Conservation (phyloP, 495 filamentous ascomycete genomes). For the Rostrohypoxylon terebratum region DNA sequence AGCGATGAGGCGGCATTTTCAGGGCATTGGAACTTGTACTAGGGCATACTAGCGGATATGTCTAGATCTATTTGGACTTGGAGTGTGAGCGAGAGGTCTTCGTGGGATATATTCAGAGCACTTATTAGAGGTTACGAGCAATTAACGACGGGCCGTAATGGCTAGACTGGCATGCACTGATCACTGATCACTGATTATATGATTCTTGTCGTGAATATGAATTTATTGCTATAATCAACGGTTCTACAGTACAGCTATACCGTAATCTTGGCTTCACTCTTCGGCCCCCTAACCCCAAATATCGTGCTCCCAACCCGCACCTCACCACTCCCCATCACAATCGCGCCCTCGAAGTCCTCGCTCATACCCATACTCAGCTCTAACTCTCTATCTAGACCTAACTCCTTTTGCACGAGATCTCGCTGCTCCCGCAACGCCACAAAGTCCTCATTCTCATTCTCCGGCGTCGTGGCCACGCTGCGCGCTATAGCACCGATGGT, state of each 20-base stretch:
- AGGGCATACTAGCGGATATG: slow-evolving; percentile 25
- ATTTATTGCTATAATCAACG: neutral
- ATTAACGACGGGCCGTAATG: slow-evolving; percentile 3
- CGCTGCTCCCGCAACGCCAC: slow-evolving; percentile 72
- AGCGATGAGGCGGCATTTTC: slow-evolving; percentile 8
- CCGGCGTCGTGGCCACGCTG: slow-evolving; percentile 73
- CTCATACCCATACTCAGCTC: slow-evolving; percentile 87
- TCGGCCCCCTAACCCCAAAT: slow-evolving; percentile 83
- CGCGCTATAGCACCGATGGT: slow-evolving; percentile 95
- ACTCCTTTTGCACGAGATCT: slow-evolving; percentile 66
- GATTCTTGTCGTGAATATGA: neutral
- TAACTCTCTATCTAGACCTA: slow-evolving; percentile 56
- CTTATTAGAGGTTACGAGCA: slow-evolving; percentile 22
- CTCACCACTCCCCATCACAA: slow-evolving; percentile 84
- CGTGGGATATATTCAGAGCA: slow-evolving; percentile 9
- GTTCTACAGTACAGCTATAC: slow-evolving; percentile 43
- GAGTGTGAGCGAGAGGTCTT: neutral
- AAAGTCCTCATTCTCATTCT: slow-evolving; percentile 93
- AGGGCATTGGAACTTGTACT: slow-evolving; percentile 18
- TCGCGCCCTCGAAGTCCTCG: slow-evolving; percentile 91
- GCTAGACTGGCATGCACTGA: neutral
- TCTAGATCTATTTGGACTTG: slow-evolving; percentile 6
- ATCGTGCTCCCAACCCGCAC: slow-evolving; percentile 97
- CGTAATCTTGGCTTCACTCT: slow-evolving; percentile 73
- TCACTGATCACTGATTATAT: neutral